phyloP scores from a whole-genome alignment of 306 rosid genomes.

The Mimosa pudica region DNA sequence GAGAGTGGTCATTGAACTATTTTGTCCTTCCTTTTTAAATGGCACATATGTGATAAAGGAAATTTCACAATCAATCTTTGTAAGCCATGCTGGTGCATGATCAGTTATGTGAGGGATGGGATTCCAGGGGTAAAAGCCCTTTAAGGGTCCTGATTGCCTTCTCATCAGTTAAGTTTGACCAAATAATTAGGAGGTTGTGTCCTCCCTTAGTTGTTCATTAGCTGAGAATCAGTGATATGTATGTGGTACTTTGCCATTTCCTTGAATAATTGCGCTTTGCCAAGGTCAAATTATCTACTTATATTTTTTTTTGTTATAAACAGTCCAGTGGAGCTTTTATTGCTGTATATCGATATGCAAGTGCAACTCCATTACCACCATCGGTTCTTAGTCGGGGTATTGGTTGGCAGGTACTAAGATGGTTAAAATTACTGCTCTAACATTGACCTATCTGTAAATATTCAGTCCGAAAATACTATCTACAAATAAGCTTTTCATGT shows the following conservation, averaged over 20 bases:
- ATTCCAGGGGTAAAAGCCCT: too few species aligned
- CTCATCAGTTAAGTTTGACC: neutral
- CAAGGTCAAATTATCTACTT: constrained; percentile 20
- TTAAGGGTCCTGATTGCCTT: neutral
- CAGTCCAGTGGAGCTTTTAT: constrained; percentile 95
- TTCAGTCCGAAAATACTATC: neutral
- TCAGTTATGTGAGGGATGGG: neutral
- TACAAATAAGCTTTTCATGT: neutral
- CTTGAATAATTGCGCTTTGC: neutral
- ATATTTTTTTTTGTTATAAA: constrained; percentile 23
- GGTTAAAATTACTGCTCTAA: constrained; percentile 5
- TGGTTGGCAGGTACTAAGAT: constrained; percentile 88
- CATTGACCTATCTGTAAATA: neutral
- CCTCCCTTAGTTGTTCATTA: neutral
- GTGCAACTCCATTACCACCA: constrained; percentile 92
- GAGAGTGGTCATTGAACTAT: neutral
- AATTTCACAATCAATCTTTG: neutral
- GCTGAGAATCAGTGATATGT: constrained; percentile 18
- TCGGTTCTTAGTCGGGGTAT: constrained; percentile 91
- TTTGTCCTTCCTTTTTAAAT: constrained; percentile 9
- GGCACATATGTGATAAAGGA: constrained; percentile 11
- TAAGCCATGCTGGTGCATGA: too few species aligned
- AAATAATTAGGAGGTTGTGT: neutral
- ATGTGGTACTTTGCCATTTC: neutral
- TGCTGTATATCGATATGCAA: constrained; percentile 83